These are phyloP conservation scores for Tephrocybe sp. DNA, from an alignment of 768 basidiomycete species.

Conservation along the genomic window DNA sequence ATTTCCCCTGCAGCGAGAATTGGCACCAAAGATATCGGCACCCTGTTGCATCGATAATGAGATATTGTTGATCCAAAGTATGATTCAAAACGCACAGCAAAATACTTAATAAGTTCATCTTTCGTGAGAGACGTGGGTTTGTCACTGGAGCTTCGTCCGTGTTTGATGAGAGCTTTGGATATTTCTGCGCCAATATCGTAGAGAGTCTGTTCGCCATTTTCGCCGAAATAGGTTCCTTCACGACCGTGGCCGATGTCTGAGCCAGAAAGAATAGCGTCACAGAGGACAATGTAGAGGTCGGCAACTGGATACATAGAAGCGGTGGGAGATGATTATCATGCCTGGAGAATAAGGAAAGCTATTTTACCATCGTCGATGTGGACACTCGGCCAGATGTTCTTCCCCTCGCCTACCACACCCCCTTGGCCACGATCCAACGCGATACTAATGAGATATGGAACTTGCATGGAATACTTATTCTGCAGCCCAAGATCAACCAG, in stretches of 20 bases:
- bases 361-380: conserved; percentile 46
- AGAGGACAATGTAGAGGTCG: conserved; percentile 24
- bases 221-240: conserved; percentile 51
- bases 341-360: neutral
- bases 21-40: too few species aligned
- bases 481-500: conserved; percentile 27
- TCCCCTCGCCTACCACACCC: conserved; percentile 24
- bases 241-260: conserved; percentile 36
- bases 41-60: too few species aligned
- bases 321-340: neutral
- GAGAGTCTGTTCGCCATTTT: conserved; percentile 42
- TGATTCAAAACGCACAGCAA: conserved; percentile 6
- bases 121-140: conserved; percentile 43
- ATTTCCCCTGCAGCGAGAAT: too few species aligned
- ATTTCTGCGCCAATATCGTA: conserved; percentile 39
- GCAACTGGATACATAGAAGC: conserved; percentile 25
- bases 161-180: conserved; percentile 31
- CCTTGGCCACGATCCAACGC: conserved; percentile 25
- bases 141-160: conserved; percentile 29
- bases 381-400: conserved; percentile 26
- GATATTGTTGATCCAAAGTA: too few species aligned
- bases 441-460: conserved; percentile 21
- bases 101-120: conserved; percentile 40
- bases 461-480: conserved; percentile 22
- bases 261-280: conserved; percentile 30